Conservation (phyloP, 1,139 yeast species). For the Hemisphaericaspora xylofermentans region DNA sequence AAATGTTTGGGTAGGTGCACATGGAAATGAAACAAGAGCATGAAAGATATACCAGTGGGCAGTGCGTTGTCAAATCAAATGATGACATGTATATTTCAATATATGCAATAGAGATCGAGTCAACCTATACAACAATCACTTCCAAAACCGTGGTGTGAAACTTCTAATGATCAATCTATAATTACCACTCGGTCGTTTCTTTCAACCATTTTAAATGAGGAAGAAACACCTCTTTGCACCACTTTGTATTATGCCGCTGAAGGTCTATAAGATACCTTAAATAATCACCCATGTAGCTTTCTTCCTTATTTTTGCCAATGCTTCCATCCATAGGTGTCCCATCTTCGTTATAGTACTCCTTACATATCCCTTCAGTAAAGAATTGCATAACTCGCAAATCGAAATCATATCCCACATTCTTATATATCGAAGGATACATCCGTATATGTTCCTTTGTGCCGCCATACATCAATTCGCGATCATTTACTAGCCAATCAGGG, state of each 20-base stretch:
- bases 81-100: too few species aligned
- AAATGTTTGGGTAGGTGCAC: too few species aligned
- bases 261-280: conserved; percentile 28
- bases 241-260: conserved; percentile 21
- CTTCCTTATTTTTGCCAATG: conserved; percentile 14
- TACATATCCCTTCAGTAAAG: conserved; percentile 41
- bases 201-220: conserved; percentile 43
- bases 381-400: conserved; percentile 43
- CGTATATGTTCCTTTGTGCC: conserved; percentile 42
- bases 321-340: conserved; percentile 33
- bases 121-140: too few species aligned
- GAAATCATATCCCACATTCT: conserved; percentile 51
- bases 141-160: too few species aligned
- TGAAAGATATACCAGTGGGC: too few species aligned
- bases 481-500: conserved; percentile 49
- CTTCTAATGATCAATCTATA: too few species aligned
- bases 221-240: conserved; percentile 39
- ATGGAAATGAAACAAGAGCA: too few species aligned
- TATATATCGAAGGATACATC: conserved; percentile 43
- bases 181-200: too few species aligned
- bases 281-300: conserved; percentile 37
- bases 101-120: too few species aligned
- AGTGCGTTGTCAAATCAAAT: too few species aligned
- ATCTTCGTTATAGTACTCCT: conserved; percentile 30
- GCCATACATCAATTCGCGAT: conserved; percentile 43